Evolutionary conservation across 129 eudicot genomes (phyloP), one percentile per base, ranked within the genome.

Genomic region (Artemisia argyi): DNA sequence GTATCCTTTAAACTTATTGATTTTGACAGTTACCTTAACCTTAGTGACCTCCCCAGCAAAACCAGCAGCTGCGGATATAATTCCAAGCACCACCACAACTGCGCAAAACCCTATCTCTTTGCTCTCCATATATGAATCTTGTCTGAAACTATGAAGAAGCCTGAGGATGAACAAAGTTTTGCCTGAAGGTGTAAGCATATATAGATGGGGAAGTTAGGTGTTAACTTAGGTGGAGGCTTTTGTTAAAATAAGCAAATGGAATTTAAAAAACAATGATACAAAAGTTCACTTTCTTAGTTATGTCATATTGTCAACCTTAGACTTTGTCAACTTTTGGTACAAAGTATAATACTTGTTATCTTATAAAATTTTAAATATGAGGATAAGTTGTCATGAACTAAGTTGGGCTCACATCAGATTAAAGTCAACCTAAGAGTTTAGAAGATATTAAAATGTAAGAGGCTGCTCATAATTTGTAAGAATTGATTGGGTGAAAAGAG

Each of bases 41-140:
- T 73, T 64, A 10, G 73, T 64, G 28, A 26, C 39, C 61, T 78
- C 82, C 11, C 17, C 74, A 3, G 78, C 82, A 16, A 78, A 78
- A 67, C 69, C 82, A 24, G 77, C 10, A 44, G 68, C 63, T 1
- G 73, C 74, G 3, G 82, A 30, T 72, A 78, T 65, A 18, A 72
- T 72, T 50, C 82, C 82, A 2, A 78, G 74, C 52, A 78, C 61
- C 13, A 47, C 64, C 16, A 20, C 78, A 65, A 78, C 4, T 57
- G 72, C 30, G 20, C 64, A 56, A 46, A 56, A 66, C 32, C 12
- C 28, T 22, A 35, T 11, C 10, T 19, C 57, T 72, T 78, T 65
- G 60, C 28, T 78, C 30, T 71, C 67, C 81, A 78, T 70, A 17
- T 26, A 3, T 13, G 26, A 63, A 28, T 16, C 52, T n/a, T 47